Conservation (phyloP, 2,329 filamentous ascomycete genomes). For the Colletotrichum acutatum region DNA sequence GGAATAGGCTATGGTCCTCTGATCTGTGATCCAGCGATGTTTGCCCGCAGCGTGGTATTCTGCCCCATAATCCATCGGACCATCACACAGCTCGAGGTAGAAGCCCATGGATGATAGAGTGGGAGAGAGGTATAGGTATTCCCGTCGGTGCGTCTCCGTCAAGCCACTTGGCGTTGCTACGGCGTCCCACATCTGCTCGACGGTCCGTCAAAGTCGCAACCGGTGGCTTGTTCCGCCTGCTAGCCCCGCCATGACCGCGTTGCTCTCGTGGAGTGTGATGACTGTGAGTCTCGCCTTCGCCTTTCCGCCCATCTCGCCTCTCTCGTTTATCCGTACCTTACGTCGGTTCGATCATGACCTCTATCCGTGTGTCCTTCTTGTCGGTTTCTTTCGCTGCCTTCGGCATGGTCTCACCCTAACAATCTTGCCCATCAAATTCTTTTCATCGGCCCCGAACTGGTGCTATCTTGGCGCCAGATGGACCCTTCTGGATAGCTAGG, state of each 20-base stretch:
- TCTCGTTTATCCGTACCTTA: neutral
- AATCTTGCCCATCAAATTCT: neutral
- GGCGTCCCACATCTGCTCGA: neutral
- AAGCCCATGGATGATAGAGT: neutral
- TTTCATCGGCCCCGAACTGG: neutral
- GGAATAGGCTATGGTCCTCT: neutral
- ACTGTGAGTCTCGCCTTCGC: neutral
- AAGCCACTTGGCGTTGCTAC: constrained; percentile 11
- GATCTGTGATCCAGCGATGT: neutral
- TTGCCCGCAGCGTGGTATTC: constrained; percentile 5
- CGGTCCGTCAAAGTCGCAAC: constrained; percentile 18
- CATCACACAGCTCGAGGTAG: constrained; percentile 5
- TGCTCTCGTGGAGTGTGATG: constrained; percentile 13
- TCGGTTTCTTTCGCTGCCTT: constrained; percentile 20
- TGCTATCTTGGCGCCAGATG: constrained; percentile 3
- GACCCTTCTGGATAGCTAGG: neutral
- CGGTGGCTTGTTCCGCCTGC: constrained; percentile 12
- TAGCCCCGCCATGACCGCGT: constrained; percentile 21
- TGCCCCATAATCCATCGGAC: neutral
- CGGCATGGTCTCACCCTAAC: constrained; percentile 10
- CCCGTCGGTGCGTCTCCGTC: constrained; percentile 18
- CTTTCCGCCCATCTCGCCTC: neutral
- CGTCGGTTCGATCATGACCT: constrained; percentile 13
- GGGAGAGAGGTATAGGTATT: neutral
- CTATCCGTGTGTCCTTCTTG: neutral